Evolutionary conservation across 805 yeast genomes (phyloP), one percentile per base, ranked within the genome.

Genomic region (Candida nonsorbophila): DNA sequence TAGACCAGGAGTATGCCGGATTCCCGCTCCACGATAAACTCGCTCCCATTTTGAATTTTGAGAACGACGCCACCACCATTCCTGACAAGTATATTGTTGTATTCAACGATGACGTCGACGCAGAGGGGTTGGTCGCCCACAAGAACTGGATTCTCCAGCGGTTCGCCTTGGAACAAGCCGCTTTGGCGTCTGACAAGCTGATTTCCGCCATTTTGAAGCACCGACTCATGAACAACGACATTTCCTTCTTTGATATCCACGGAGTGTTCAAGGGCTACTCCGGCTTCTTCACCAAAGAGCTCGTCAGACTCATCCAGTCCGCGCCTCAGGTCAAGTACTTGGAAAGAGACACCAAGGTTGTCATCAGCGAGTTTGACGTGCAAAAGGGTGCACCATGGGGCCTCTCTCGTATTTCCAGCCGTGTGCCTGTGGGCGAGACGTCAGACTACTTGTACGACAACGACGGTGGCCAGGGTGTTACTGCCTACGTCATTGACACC

Each of bases 71-170:
- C 7, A 28, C 27, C 25, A 37, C 69, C 24, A 69, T 81, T 43
- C 81, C 87, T 20, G 72, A 82, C 62, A 77, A 80, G 47, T 92
- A 85, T 67, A 87, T 90, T 42, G 65, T 90, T 41, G 86, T 86
- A 28, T 77, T 87, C 62, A 86, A 85, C 64, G 72, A 74, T 32
- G 73, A 65, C 31, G 65, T 77, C 18, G 47, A 70, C 14, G 53
- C 66, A 13, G 72, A 73, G 16, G 72, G 72, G 31, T 60, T 73
- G 17, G 62, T 63, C 17, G 66, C 71, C 61, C 95, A 87, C 64
- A 68, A 69, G 47, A 64, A 69, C 42, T 70, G 81, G 77, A 69
- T 85, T n/a, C 33, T 15, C 20, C 7, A 18, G 20, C 9, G 20
- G 10, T 18, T 18, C 7, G 10, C 7, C 20, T 18, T 18, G 20